phyloP scores from a whole-genome alignment of 2,329 filamentous ascomycete genomes.

The Pseudopyricularia javanii region DNA sequence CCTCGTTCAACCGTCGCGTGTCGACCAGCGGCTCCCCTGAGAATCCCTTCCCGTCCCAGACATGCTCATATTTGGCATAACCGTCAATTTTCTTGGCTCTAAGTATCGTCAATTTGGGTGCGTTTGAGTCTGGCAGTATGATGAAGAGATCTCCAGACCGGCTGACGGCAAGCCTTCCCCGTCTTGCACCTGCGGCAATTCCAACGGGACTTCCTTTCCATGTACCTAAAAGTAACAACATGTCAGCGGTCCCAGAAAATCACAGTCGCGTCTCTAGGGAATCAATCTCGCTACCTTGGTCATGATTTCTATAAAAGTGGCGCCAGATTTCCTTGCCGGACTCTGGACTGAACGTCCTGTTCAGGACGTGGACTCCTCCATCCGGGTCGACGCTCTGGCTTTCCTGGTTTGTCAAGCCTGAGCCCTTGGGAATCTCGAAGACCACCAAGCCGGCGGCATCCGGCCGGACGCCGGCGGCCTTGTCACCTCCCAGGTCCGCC shows the following conservation, averaged over 20 bases:
- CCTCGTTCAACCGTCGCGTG: conserved; percentile 16
- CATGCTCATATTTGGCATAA: conserved; percentile 19
- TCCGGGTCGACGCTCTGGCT: conserved; percentile 27
- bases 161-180: conserved; percentile 22
- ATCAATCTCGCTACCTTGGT: neutral
- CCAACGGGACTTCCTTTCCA: conserved; percentile 21
- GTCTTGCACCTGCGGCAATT: conserved; percentile 16
- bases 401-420: conserved; percentile 22
- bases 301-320: neutral
- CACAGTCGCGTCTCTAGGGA: neutral
- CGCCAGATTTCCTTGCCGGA: neutral
- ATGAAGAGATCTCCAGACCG: conserved; percentile 21
- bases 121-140: conserved; percentile 20
- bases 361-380: conserved; percentile 36
- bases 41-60: conserved; percentile 22
- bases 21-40: conserved; percentile 26
- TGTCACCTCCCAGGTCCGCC: conserved; percentile 13
- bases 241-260: neutral
- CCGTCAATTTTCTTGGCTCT: conserved; percentile 13
- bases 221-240: conserved; percentile 9
- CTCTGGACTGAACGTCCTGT: conserved; percentile 18
- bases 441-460: conserved; percentile 26
- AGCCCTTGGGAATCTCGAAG: conserved; percentile 29
- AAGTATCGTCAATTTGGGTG: conserved; percentile 17
- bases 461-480: conserved; percentile 17